phyloP scores from a whole-genome alignment of 305 asterid genomes.

The Fraxinus angustifolia region DNA sequence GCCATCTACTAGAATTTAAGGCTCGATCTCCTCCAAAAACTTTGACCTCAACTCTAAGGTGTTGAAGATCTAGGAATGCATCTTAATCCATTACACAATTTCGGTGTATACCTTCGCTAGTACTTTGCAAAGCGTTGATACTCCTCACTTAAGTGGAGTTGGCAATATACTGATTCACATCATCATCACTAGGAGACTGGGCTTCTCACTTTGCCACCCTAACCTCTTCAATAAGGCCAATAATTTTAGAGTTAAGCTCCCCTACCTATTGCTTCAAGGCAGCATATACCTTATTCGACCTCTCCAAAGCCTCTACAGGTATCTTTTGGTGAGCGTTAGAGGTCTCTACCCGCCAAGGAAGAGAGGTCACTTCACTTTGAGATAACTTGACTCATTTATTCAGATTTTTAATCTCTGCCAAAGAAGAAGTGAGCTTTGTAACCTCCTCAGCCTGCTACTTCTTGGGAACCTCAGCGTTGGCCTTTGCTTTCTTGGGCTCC shows the following conservation, averaged over 20 bases:
- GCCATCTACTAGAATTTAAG: not conserved
- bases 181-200: not conserved
- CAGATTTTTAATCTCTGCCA: too few species aligned
- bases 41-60: too few species aligned
- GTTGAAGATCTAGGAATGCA: not conserved
- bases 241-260: not conserved
- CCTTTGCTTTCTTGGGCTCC: too few species aligned
- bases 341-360: not conserved
- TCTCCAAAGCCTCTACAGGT: not conserved
- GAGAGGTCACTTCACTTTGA: not conserved
- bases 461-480: too few species aligned
- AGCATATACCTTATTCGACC: not conserved
- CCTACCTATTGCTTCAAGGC: not conserved
- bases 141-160: not conserved
- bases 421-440: too few species aligned
- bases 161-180: not conserved
- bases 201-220: not conserved
- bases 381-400: not conserved
- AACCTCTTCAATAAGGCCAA: not conserved
- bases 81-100: not conserved
- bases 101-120: not conserved
- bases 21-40: not conserved
- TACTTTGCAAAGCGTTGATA: not conserved
- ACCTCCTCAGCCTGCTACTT: too few species aligned
- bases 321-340: not conserved